A percentile compares a stretch with the other conserved stretches of the same genome.
phyloP scores from a whole-genome alignment of 208 protist genomes.

The Leishmania amazonensis region DNA sequence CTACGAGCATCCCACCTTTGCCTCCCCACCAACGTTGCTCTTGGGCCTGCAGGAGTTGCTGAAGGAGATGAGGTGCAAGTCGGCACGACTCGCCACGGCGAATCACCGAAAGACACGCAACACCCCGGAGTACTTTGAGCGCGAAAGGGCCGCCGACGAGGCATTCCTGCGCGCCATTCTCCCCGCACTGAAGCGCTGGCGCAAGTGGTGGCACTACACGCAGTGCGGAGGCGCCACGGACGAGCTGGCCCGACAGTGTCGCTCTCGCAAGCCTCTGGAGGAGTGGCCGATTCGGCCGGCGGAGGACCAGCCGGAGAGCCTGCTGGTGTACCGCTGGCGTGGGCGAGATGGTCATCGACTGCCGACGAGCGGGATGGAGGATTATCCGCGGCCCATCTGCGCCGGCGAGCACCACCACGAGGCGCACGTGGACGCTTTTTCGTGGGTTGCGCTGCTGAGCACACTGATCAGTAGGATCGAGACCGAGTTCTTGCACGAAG shows the following conservation, averaged over 20 bases:
- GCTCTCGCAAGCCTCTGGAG: constrained; percentile 47
- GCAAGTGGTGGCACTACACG: constrained; percentile 74
- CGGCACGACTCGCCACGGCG: constrained; percentile 23
- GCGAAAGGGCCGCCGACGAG: constrained; percentile 42
- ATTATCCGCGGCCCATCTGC: constrained; percentile 77
- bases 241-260: constrained; percentile 36
- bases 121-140: constrained; percentile 41
- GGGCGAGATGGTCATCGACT: constrained; percentile 57
- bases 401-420: constrained; percentile 52
- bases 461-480: constrained; percentile 65
- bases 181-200: constrained; percentile 59
- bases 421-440: constrained; percentile 82
- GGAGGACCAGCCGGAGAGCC: constrained; percentile 34
- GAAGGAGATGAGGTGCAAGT: constrained; percentile 46
- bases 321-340: constrained; percentile 82
- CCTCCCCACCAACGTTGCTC: constrained; percentile 65
- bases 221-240: constrained; percentile 51
- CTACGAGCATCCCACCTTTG: constrained; percentile 59
- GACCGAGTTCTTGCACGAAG: constrained; percentile 39
- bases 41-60: constrained; percentile 68
- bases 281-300: constrained; percentile 46
- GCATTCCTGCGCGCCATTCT: constrained; percentile 61
- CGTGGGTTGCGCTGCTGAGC: constrained; percentile 80
- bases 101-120: constrained; percentile 56
- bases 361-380: constrained; percentile 78